Percentiles rank a stretch among this genome's conserved stretches.
phyloP scores from a whole-genome alignment of 75 land plant species.

The Selaginella tamariscina region DNA sequence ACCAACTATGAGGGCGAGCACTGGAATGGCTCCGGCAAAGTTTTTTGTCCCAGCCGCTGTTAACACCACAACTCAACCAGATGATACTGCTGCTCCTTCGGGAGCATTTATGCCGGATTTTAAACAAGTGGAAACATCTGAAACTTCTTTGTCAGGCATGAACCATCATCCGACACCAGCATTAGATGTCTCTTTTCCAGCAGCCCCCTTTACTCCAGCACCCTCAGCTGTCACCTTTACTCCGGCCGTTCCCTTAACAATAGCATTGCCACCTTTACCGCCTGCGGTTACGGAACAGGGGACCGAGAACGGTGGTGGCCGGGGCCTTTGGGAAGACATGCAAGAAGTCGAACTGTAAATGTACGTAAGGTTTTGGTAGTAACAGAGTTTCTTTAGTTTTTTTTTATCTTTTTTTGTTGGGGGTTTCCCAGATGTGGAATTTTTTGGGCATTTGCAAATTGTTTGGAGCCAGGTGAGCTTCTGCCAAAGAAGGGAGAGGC shows the following conservation, averaged over 20 bases:
- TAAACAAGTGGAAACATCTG: no score
- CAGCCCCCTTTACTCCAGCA: neutral
- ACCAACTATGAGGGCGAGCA: constrained; percentile 29
- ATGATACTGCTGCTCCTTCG: constrained; percentile 10
- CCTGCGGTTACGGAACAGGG: no score
- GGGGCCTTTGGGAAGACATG: constrained; percentile 26
- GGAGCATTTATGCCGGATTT: constrained; percentile 20
- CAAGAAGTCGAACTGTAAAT: constrained; percentile 32
- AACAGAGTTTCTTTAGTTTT: no score
- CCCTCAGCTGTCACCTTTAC: no score
- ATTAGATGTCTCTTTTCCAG: constrained; percentile 1
- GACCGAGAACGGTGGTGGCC: constrained; percentile 10
- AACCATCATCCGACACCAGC: constrained; percentile 16
- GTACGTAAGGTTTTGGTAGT: no score
- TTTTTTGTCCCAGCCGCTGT: constrained; percentile 55
- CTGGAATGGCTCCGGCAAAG: constrained; percentile 24
- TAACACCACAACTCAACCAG: constrained; percentile 3
- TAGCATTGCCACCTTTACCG: no score
- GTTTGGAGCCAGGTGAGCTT: no score
- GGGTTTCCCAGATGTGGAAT: no score
- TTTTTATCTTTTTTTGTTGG: no score
- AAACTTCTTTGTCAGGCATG: constrained; percentile 21
- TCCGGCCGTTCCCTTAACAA: no score
- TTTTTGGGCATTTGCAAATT: no score
- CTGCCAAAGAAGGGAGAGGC: no score